phyloP scores from a whole-genome alignment of 331 rosid species.

The Stylosanthes scabra region DNA sequence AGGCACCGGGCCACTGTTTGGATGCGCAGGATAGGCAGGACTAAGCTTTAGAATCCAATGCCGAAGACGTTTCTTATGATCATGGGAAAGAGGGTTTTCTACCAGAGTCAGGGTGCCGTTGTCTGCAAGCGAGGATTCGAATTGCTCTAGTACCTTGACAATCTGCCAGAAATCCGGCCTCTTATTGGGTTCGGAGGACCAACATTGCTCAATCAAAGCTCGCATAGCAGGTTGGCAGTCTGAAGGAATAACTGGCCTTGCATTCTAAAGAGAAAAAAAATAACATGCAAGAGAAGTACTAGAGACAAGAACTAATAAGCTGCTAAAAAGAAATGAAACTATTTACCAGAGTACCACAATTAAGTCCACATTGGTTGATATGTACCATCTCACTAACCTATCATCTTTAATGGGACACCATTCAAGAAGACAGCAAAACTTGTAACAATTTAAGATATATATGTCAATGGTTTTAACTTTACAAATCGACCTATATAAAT shows the following conservation, averaged over 20 bases:
- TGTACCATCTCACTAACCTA: not conserved
- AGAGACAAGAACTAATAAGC: conserved; percentile 6
- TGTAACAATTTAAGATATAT: not conserved
- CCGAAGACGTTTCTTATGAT: conserved; percentile 82
- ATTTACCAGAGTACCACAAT: conserved; percentile 4
- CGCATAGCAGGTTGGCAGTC: conserved; percentile 73
- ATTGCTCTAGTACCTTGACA: conserved; percentile 84
- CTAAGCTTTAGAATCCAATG: conserved; percentile 95
- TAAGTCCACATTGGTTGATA: not conserved
- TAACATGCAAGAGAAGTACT: conserved; percentile 16
- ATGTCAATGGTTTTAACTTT: not conserved
- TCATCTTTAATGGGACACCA: not conserved
- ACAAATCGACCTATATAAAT: not conserved
- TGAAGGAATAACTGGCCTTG: conserved; percentile 74
- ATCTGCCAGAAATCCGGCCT: conserved; percentile 94
- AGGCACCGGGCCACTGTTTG: conserved; percentile 55
- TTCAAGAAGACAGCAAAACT: conserved; percentile 8
- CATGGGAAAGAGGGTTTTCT: conserved; percentile 55
- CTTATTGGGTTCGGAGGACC: conserved; percentile 80
- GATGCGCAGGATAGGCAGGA: conserved; percentile 55
- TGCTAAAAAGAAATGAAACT: conserved; percentile 10
- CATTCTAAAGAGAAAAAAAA: conserved; percentile 57
- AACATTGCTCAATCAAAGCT: conserved; percentile 89
- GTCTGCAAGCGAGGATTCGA: conserved; percentile 64
- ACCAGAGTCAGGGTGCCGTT: conserved; percentile 69